Percentiles rank a stretch among this genome's conserved stretches.
These are phyloP conservation scores for Combretum micranthum DNA, from an alignment of 345 rosid genomes.

Conservation along the genomic window DNA sequence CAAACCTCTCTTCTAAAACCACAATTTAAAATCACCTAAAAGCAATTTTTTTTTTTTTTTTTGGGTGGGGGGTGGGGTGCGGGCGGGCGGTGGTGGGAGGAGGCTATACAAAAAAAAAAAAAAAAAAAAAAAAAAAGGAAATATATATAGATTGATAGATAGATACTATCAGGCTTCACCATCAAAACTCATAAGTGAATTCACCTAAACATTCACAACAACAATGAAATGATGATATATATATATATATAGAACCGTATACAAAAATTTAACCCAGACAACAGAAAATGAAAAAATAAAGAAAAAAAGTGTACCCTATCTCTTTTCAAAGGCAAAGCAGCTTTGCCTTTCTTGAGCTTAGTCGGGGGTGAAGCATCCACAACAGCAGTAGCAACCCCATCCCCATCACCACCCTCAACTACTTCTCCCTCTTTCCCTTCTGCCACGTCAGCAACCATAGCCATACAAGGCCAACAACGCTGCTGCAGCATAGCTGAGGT, in stretches of 20 bases:
- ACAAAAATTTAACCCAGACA: background rate
- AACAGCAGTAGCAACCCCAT: constrained; percentile 17
- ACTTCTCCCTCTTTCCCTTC: constrained; percentile 41
- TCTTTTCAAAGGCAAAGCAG: constrained; percentile 73
- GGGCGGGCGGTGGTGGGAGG: no score
- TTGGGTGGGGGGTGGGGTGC: no score
- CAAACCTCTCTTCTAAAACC: no score
- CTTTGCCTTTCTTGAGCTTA: constrained; percentile 87
- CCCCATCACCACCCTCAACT: constrained; percentile 22
- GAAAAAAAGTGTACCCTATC: constrained; percentile 49
- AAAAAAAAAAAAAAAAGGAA: no score
- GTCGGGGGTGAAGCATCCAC: constrained; percentile 34
- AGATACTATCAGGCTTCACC: no score
- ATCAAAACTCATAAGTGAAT: background rate
- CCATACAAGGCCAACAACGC: constrained; percentile 19
- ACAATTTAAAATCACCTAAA: no score
- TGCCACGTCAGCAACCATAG: constrained; percentile 46
- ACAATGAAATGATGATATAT: background rate
- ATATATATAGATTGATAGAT: no score
- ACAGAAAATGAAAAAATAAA: background rate
- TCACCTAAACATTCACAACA: background rate
- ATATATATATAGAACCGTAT: background rate
- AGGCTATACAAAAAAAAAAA: no score
- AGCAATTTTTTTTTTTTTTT: no score
- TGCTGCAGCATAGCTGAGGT: constrained; percentile 11